Evolutionary conservation across 495 filamentous ascomycete species (phyloP), one percentile per base, ranked within the genome.

Genomic region (Corynascus novoguineensis): DNA sequence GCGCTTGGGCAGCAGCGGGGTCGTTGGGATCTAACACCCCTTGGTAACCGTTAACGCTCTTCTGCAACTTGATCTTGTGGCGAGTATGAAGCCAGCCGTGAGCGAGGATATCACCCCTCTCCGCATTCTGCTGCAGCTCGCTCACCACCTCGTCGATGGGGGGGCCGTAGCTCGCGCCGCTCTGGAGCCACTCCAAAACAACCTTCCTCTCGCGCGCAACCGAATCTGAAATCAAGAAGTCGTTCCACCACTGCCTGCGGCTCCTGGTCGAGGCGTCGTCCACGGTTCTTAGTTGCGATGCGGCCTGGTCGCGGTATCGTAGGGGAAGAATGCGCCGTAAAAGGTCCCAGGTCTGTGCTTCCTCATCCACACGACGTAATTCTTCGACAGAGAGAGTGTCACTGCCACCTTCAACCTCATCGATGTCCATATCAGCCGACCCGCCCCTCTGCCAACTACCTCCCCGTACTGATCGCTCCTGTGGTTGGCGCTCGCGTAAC

Each of bases 11-110:
- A 25, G 85, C 76, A 44, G 75, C 78, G 35, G 81, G 73, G 42
- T 73, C 71, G 55, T 79, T 75, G 7, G 81, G 84, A 50, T 86
- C 85, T 49, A 86, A 73, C 29, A 79, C 76, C 49, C 83, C 83
- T 37, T 84, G 81, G 79, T 81, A 82, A 34, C 68, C 71, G 76
- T 70, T 80, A 69, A 93, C 64, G 48, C 88, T 86, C 72, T 97
- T 98, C 68, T 89, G 84, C 34, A 85, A 80, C 74, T 98, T 98
- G 68, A 98, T 87, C 17, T 85, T 84, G 63, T 87, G 85, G 59
- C 89, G 88, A 1, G 95, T 96, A 66, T 95, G 87, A 24, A 97
- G 78, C 92, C 92, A 96, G 25, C 92, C 91, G 65, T 89, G 83
- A 11, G 87, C 82, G 73, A 92, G 87, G 2, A 88, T 83, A 51